Evolutionary conservation across 768 basidiomycete species (phyloP), one percentile per base, ranked within the genome.

Genomic region (Panellus pusillus): DNA sequence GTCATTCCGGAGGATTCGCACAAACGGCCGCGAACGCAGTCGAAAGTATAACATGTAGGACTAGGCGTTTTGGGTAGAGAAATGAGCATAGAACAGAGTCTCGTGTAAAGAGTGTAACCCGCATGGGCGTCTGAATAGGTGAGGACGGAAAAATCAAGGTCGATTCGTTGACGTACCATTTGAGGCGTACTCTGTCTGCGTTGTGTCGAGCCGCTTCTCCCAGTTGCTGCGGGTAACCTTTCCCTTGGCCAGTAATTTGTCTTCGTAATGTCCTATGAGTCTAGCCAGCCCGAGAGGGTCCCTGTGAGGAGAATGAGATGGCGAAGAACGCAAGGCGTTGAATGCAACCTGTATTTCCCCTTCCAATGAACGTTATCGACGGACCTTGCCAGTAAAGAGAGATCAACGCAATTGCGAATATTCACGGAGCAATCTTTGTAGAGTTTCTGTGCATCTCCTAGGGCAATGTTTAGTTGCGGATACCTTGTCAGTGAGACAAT

Each of bases 301-400:
- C n/a, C 67, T 74, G 17, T 32, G 31, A 37, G 7, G 14, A 9
- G 19, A 1, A 27, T 38, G 24, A 50, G 49, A 7, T 24, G 20
- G 24, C 8, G 29, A 14, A 1, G 31, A 38, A 39, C 18, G 6
- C 3, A 24, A 24, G 15, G 9, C 9, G 19, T 15, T 12, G 7
- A 46, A 35, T 12, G 24, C 27, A 53, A 45, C 44, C 36, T 46
- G 61, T 88, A 91, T 53, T 73, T 79, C 37, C 88, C 89, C 68
- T 86, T 84, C 88, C 89, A 91, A 28, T 75, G 77, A 6, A 70
- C 70, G 58, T 87, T 86, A 63, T 91, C 90, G 40, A 82, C 86
- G 0, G 81, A 80, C 29, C 82, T 78, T 14, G 89, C 89, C 18
- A 92, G 73, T 6, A 87, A 73, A 39, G 83, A 77, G 8, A 92